phyloP scores from a whole-genome alignment of 345 rosid species.

The Moricandia moricandioides region DNA sequence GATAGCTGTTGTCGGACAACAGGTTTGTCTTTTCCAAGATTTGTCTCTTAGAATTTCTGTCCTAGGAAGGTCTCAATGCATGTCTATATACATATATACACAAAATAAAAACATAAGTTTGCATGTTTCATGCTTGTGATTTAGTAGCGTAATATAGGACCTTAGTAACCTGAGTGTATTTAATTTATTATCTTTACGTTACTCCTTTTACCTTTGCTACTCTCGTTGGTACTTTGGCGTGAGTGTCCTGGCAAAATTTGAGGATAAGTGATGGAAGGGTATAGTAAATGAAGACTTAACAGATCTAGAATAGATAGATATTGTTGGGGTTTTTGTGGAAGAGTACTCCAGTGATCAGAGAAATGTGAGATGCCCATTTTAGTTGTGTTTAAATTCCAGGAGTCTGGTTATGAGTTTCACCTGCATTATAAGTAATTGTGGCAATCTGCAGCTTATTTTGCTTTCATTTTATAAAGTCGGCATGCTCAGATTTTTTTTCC shows the following conservation, averaged over 20 bases:
- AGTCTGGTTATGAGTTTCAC: slow-evolving; percentile 14
- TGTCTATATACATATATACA: background rate
- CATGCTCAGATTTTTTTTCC: slow-evolving; percentile 29
- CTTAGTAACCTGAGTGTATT: background rate
- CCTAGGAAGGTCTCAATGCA: background rate
- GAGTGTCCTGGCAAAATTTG: slow-evolving; percentile 1
- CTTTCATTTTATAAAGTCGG: background rate
- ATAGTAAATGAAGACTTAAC: slow-evolving; percentile 4
- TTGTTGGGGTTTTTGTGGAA: background rate
- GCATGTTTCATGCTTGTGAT: slow-evolving; percentile 9
- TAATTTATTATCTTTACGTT: background rate
- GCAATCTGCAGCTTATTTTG: slow-evolving; percentile 16
- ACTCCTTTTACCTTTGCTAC: slow-evolving; percentile 9
- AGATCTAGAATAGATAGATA: slow-evolving; percentile 15
- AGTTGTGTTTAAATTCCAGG: background rate
- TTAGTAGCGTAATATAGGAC: background rate
- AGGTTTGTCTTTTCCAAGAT: slow-evolving; percentile 52
- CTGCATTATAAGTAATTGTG: slow-evolving; percentile 2
- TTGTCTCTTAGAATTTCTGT: background rate
- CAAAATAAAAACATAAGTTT: background rate
- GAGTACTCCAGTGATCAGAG: slow-evolving; percentile 1
- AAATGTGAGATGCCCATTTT: slow-evolving; percentile 9
- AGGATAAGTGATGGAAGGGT: slow-evolving; percentile 21
- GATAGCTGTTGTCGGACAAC: slow-evolving; percentile 88
- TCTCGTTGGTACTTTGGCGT: background rate